Evolutionary conservation across 495 filamentous ascomycete species (phyloP).

Genomic region (Podospora anserina): DNA sequence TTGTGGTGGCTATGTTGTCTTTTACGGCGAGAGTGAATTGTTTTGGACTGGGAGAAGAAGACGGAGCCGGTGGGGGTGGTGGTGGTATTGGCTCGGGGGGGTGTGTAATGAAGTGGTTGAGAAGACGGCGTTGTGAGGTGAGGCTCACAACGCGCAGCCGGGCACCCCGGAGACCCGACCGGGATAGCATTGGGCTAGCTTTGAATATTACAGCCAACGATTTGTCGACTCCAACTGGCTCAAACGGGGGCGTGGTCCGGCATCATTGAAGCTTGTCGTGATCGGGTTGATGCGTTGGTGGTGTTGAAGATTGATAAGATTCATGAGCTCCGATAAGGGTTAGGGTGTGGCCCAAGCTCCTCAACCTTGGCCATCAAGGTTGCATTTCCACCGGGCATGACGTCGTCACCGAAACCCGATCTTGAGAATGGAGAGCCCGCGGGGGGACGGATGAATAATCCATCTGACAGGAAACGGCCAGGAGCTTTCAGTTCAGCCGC

Average conservation of each 20-base stretch:
- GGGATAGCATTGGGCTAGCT: conserved; percentile 19
- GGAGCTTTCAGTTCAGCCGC: neutral
- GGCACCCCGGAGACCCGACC: conserved; percentile 26
- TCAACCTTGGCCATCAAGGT: neutral
- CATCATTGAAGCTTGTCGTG: neutral
- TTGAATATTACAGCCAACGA: neutral
- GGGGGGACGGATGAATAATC: neutral
- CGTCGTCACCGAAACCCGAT: neutral
- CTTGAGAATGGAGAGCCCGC: neutral
- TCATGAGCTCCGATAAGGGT: neutral
- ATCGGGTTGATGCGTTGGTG: neutral
- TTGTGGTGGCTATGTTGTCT: conserved; percentile 78
- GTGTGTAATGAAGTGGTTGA: conserved; percentile 33
- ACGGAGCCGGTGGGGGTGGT: neutral
- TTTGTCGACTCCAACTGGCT: neutral
- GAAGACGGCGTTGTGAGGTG: conserved; percentile 27
- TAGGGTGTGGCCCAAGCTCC: neutral
- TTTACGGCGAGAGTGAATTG: conserved; percentile 66
- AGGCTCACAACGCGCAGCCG: conserved; percentile 22
- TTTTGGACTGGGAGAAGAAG: neutral
- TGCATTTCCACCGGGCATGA: neutral
- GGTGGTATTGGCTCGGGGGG: conserved; percentile 8
- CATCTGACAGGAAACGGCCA: neutral
- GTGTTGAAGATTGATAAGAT: conserved; percentile 1
- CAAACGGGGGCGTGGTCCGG: neutral